These are phyloP conservation scores for Blepharisma undulans DNA, from an alignment of 169 alveolate genomes.

Conservation along the genomic window DNA sequence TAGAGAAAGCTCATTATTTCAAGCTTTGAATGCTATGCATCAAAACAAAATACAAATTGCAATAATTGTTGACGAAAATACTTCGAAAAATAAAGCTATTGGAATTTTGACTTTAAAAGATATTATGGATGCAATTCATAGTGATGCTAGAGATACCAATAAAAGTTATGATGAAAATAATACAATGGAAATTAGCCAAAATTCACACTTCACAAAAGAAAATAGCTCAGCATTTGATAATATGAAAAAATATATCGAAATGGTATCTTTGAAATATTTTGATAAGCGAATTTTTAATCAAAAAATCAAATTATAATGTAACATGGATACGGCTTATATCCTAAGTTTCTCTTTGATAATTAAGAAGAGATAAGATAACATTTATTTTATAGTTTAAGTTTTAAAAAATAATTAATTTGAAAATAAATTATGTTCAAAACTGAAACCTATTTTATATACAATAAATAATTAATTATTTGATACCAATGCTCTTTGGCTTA, in stretches of 20 bases:
- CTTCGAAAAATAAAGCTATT: constrained; percentile 1
- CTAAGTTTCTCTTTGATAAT: neutral
- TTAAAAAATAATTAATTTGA: too few species aligned
- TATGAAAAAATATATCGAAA: neutral
- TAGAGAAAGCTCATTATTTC: neutral
- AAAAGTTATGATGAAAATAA: neutral
- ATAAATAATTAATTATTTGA: too few species aligned
- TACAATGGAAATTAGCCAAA: neutral
- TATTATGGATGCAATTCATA: neutral
- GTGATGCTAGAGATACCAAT: neutral
- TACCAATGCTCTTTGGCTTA: neutral
- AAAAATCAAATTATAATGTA: too few species aligned
- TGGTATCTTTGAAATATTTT: neutral
- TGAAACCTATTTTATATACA: neutral
- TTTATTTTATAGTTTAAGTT: too few species aligned
- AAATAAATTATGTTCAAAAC: too few species aligned
- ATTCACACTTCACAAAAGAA: too few species aligned
- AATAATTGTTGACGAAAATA: constrained; percentile 27
- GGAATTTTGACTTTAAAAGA: constrained; percentile 53
- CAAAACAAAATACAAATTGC: neutral
- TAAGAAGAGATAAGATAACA: neutral
- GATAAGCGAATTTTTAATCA: neutral
- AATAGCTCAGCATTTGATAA: too few species aligned
- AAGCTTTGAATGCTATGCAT: neutral
- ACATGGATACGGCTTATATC: neutral